Evolutionary conservation across 2,329 filamentous ascomycete genomes (phyloP), one percentile per base, ranked within the genome.

Genomic region (Clonostachys rhizophaga): DNA sequence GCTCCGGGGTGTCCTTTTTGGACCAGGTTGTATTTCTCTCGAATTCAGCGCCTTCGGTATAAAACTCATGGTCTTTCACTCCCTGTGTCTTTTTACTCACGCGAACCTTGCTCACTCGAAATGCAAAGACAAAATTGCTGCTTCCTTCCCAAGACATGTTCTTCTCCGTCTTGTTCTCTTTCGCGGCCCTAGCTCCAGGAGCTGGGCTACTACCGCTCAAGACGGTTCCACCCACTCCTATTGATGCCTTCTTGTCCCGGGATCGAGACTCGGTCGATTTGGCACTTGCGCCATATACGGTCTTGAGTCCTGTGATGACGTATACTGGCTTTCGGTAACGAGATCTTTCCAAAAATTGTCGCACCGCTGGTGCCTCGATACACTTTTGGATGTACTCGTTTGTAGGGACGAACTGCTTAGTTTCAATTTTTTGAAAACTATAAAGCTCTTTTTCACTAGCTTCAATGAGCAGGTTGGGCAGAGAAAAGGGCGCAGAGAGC

Each of bases 271-370:
- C 34, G 8, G 39, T 34, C 11, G 12, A 13, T 4, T 43, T 45
- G 34, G 46, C 46, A 13, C 46, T n/a, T 12, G 46, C 46, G 4
- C 49, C 49, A 9, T 8, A 43, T 24, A 43, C 49, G 13, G 42
- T 42, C 24, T 50, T 50, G 35, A 50, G 11, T 8, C 49, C 49
- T 9, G 49, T 50, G n/a, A 50, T 44, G 39, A 50, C 33, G 30
- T 48, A 50, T 10, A 50, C 43, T 12, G 49, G 48, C 40, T 50
- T 50, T 8, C 45, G 45, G 24, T 50, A 50, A n/a, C 45, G 45
- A 16, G 45, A 42, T 4, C 13, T 42, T 14, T 45, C 16, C 11
- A 50, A 34, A n/a, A 42, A 48, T 8, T 20, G 41, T 10, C 33
- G 24, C 2, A 50, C 48, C 10, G 40, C n/a, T 5, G 10, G 13